Percentiles rank a stretch among this genome's conserved stretches.
phyloP scores from a whole-genome alignment of 2,329 filamentous ascomycete species.

The Bipolaris victoriae region DNA sequence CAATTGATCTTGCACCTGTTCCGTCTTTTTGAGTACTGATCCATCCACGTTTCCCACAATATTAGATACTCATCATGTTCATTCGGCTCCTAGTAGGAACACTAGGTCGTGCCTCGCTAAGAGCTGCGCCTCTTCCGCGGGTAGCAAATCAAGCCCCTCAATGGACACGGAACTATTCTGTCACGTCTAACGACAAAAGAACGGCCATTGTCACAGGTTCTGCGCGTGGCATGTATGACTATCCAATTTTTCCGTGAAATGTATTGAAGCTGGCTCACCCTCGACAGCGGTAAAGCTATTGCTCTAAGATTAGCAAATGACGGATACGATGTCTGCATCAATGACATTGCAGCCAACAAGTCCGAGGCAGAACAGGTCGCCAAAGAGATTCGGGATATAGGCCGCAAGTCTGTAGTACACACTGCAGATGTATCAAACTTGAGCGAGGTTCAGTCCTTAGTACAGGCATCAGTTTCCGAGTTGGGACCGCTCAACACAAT shows the following conservation, averaged over 20 bases:
- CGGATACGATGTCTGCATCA: constrained; percentile 70
- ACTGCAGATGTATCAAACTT: constrained; percentile 67
- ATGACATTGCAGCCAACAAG: constrained; percentile 64
- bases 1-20: background rate
- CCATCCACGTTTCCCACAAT: background rate
- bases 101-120: constrained; percentile 29
- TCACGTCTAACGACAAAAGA: constrained; percentile 27
- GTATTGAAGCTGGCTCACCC: constrained; percentile 7
- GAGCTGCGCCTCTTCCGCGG: constrained; percentile 17
- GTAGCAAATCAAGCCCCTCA: constrained; percentile 20
- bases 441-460: constrained; percentile 59
- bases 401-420: constrained; percentile 61
- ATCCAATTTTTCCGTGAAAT: background rate
- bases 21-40: background rate
- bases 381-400: constrained; percentile 59
- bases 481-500: constrained; percentile 61
- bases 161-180: constrained; percentile 36
- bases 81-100: constrained; percentile 28
- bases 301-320: constrained; percentile 68
- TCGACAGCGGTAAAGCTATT: constrained; percentile 63
- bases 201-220: constrained; percentile 50
- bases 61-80: constrained; percentile 25
- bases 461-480: constrained; percentile 59
- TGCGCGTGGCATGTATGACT: constrained; percentile 46
- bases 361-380: constrained; percentile 60